A percentile compares a stretch with the other conserved stretches of the same genome.
Conservation (phyloP, 1,284 basidiomycete genomes). For the Volvariella surrecta region DNA sequence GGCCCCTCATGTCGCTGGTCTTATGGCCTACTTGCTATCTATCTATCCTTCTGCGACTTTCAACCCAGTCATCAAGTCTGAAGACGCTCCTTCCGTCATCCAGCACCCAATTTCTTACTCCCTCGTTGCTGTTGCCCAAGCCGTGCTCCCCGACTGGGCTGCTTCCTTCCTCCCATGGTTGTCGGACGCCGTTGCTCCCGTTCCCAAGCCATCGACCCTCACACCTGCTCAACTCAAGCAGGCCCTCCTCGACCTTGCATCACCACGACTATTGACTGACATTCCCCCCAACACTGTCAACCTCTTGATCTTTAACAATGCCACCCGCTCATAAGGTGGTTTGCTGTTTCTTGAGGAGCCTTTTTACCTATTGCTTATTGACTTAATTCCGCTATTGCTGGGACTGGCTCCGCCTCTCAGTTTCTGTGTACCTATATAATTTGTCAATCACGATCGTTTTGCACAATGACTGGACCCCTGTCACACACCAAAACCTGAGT, state of each 20-base stretch:
- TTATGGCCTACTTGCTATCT: constrained; percentile 81
- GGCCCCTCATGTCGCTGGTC: constrained; percentile 61
- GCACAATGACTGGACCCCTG: neutral
- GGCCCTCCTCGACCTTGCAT: constrained; percentile 59
- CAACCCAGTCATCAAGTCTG: constrained; percentile 30
- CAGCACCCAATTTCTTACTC: constrained; percentile 22
- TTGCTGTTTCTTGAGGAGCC: neutral
- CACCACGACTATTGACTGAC: constrained; percentile 39
- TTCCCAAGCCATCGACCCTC: constrained; percentile 36
- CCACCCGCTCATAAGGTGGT: constrained; percentile 29
- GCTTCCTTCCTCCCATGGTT: constrained; percentile 50
- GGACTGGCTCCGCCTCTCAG: neutral
- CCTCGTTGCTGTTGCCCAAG: constrained; percentile 46
- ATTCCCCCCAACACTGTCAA: constrained; percentile 57
- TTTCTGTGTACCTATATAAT: constrained; percentile 2
- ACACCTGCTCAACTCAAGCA: constrained; percentile 69
- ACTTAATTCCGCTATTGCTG: neutral
- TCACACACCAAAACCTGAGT: no score
- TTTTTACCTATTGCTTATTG: neutral
- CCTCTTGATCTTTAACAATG: constrained; percentile 78
- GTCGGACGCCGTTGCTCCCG: constrained; percentile 34
- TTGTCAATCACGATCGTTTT: neutral
- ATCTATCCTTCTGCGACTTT: constrained; percentile 63
- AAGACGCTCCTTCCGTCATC: constrained; percentile 19
- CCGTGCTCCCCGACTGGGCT: constrained; percentile 52